Percentiles rank a stretch among this genome's conserved stretches.
These are phyloP conservation scores for Ophiosphaerella herpotricha DNA, from an alignment of 2,329 filamentous ascomycete species.

Conservation along the genomic window DNA sequence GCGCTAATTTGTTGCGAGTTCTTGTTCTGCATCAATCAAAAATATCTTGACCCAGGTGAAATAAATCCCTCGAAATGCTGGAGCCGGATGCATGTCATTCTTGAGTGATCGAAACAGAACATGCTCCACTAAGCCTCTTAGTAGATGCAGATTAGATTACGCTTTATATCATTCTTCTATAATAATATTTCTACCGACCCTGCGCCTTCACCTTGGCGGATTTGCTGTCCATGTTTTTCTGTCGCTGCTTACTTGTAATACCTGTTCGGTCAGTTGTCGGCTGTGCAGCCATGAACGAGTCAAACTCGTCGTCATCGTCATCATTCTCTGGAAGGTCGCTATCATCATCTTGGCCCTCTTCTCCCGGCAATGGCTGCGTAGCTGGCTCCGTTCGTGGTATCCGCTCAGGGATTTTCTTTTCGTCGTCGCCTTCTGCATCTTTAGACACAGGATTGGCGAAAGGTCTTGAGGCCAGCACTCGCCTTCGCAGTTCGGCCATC, in stretches of 20 bases:
- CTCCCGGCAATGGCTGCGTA: slow-evolving; percentile 22
- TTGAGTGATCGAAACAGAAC: too few relatives aligned
- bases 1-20: too few relatives aligned
- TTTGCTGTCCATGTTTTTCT: slow-evolving; percentile 47
- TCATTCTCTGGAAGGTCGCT: slow-evolving; percentile 67
- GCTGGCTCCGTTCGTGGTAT: slow-evolving; percentile 62
- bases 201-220: slow-evolving; percentile 32
- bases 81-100: too few relatives aligned
- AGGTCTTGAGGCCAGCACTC: slow-evolving; percentile 88
- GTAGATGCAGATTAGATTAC: too few relatives aligned
- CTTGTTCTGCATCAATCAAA: too few relatives aligned
- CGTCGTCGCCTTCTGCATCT: slow-evolving; percentile 22
- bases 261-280: slow-evolving; percentile 87
- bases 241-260: slow-evolving; percentile 64
- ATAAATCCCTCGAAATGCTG: too few relatives aligned
- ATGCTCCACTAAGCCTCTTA: too few relatives aligned
- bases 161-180: not conserved
- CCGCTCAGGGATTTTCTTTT: slow-evolving; percentile 64
- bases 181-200: slow-evolving; percentile 13
- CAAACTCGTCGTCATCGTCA: slow-evolving; percentile 73
- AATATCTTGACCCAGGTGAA: too few relatives aligned
- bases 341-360: slow-evolving; percentile 64
- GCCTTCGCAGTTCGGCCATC: slow-evolving; percentile 89
- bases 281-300: slow-evolving; percentile 89
- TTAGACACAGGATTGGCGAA: slow-evolving; percentile 67